These are phyloP conservation scores for Neurospora sp. DNA, from an alignment of 495 filamentous ascomycete species.

Conservation along the genomic window DNA sequence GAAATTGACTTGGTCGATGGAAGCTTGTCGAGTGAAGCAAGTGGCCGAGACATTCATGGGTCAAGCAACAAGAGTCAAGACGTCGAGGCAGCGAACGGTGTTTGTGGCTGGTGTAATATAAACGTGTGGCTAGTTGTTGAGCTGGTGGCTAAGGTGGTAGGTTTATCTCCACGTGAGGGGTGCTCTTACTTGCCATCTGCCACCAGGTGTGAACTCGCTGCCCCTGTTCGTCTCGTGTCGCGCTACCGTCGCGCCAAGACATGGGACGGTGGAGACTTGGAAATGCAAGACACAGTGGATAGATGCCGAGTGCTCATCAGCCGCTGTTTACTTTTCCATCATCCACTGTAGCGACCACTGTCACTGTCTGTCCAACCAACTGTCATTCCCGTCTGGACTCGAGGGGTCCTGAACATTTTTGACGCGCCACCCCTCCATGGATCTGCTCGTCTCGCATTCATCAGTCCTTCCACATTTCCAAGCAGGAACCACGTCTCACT, in stretches of 20 bases:
- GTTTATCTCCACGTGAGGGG: neutral
- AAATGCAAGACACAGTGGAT: neutral
- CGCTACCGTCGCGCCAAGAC: conserved; percentile 4
- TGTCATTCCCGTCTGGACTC: neutral
- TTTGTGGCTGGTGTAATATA: neutral
- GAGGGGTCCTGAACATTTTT: neutral
- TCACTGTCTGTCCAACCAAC: neutral
- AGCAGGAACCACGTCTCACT: neutral
- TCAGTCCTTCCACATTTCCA: conserved; percentile 1
- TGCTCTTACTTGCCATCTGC: neutral
- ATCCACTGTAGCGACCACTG: neutral
- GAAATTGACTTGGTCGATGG: neutral
- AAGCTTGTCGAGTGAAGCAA: neutral
- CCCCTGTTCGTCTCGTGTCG: neutral
- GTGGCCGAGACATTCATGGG: neutral
- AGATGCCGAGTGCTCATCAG: neutral
- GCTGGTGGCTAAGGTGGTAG: neutral
- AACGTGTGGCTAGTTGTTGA: neutral
- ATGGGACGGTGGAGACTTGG: neutral
- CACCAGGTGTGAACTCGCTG: neutral
- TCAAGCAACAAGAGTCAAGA: neutral
- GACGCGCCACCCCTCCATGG: neutral
- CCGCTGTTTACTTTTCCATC: neutral
- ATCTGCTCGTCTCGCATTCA: neutral
- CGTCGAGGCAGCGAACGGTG: neutral